phyloP scores from a whole-genome alignment of 2,329 filamentous ascomycete genomes.

The Cordyceps militaris region DNA sequence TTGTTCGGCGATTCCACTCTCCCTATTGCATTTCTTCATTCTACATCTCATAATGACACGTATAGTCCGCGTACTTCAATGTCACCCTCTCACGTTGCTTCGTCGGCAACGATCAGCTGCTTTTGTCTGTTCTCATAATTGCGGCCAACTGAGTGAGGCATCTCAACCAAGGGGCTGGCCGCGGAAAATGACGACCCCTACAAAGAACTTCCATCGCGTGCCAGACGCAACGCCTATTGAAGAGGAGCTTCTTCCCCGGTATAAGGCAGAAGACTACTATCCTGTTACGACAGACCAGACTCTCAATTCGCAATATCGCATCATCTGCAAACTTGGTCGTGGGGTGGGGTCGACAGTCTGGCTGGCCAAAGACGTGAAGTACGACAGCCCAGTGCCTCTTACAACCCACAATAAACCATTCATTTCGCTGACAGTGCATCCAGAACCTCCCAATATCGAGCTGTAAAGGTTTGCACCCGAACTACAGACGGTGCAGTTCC shows the following conservation, averaged over 20 bases:
- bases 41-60: not conserved
- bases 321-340: conserved; percentile 14
- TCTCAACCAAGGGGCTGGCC: not conserved
- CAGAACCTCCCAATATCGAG: conserved; percentile 11
- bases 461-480: conserved; percentile 13
- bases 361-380: conserved; percentile 12
- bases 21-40: not conserved
- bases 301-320: conserved; percentile 8
- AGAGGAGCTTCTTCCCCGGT: conserved; percentile 14
- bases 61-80: not conserved
- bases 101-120: not conserved
- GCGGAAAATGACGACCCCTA: not conserved
- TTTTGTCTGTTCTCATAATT: not conserved
- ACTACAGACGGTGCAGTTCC: not conserved
- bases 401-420: not conserved
- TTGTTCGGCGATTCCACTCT: not conserved
- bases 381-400: not conserved
- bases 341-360: conserved; percentile 14
- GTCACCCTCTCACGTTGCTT: not conserved
- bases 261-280: conserved; percentile 13
- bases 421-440: not conserved
- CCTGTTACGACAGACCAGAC: conserved; percentile 1
- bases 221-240: conserved; percentile 5
- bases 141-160: not conserved
- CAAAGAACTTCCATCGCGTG: not conserved